These are phyloP conservation scores for Beauveria australis DNA, from an alignment of 2,329 filamentous ascomycete species.

Conservation along the genomic window DNA sequence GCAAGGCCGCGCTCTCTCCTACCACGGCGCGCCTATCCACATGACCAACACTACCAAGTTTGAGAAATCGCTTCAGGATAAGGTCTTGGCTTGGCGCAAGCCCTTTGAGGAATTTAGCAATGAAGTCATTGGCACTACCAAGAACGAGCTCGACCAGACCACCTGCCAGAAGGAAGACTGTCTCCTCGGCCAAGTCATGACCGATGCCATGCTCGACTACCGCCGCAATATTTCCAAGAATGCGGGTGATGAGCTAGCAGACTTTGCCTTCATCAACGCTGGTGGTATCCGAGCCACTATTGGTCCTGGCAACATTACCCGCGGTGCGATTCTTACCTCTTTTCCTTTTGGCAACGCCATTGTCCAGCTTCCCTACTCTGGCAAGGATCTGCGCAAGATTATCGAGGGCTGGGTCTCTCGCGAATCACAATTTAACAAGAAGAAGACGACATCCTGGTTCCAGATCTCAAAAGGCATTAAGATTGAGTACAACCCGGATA, in stretches of 20 bases:
- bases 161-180: slow-evolving; percentile 52
- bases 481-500: slow-evolving; percentile 48
- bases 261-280: slow-evolving; percentile 55
- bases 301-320: slow-evolving; percentile 51
- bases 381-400: slow-evolving; percentile 45
- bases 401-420: slow-evolving; percentile 51
- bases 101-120: slow-evolving; percentile 54
- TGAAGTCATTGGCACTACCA: slow-evolving; percentile 46
- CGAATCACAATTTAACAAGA: slow-evolving; percentile 45
- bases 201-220: slow-evolving; percentile 55
- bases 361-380: slow-evolving; percentile 46
- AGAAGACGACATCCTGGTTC: slow-evolving; percentile 48
- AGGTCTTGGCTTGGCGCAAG: slow-evolving; percentile 49
- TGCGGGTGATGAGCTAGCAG: slow-evolving; percentile 30
- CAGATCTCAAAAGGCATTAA: slow-evolving; percentile 51
- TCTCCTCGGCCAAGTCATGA: slow-evolving; percentile 45
- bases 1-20: slow-evolving; percentile 52
- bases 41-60: slow-evolving; percentile 52
- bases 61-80: slow-evolving; percentile 46
- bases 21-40: slow-evolving; percentile 56
- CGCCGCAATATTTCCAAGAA: slow-evolving; percentile 37
- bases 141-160: slow-evolving; percentile 50
- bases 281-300: slow-evolving; percentile 58
- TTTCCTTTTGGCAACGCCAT: slow-evolving; percentile 61
- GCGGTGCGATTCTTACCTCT: slow-evolving; percentile 53